Evolutionary conservation across 371 early-diverging fungal species (phyloP).

Genomic region (Rhizopus microsporus): DNA sequence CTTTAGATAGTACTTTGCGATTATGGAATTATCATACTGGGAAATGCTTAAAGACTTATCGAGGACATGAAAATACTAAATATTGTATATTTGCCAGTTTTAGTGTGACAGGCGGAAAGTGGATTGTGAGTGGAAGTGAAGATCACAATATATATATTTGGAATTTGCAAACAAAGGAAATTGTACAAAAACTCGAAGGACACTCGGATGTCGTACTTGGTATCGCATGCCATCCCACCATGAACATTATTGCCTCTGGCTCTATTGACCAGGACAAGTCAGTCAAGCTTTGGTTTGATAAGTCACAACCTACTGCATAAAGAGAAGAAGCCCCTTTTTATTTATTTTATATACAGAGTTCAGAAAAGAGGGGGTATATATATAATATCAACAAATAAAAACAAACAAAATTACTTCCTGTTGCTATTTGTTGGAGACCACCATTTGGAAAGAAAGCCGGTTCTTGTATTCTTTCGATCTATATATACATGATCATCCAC

Average conservation of each 20-base stretch:
- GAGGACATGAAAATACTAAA: constrained; percentile 87
- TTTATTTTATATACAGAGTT: constrained; percentile 1
- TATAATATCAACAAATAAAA: constrained; percentile 6
- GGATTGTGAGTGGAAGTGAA: constrained; percentile 96
- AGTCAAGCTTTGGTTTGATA: constrained; percentile 85
- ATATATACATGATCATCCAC: constrained; percentile 9
- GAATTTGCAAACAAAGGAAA: constrained; percentile 93
- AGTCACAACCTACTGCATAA: constrained; percentile 37
- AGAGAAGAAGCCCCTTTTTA: no score
- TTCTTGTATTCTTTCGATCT: constrained; percentile 9
- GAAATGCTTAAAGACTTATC: constrained; percentile 92
- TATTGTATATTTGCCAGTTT: constrained; percentile 94
- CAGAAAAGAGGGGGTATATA: not conserved
- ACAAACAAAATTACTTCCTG: constrained; percentile 1
- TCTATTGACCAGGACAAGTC: constrained; percentile 90
- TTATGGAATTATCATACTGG: constrained; percentile 94
- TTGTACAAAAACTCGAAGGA: constrained; percentile 90
- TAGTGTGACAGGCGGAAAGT: constrained; percentile 91
- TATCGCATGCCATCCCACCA: constrained; percentile 93
- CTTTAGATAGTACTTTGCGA: constrained; percentile 90
- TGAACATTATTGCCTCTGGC: constrained; percentile 94
- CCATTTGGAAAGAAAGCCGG: constrained; percentile 26
- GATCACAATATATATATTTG: constrained; percentile 92
- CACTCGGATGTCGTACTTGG: constrained; percentile 92
- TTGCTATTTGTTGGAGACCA: constrained; percentile 18